These are phyloP conservation scores for Reutealis trisperma DNA, from an alignment of 345 rosid genomes.

Conservation along the genomic window DNA sequence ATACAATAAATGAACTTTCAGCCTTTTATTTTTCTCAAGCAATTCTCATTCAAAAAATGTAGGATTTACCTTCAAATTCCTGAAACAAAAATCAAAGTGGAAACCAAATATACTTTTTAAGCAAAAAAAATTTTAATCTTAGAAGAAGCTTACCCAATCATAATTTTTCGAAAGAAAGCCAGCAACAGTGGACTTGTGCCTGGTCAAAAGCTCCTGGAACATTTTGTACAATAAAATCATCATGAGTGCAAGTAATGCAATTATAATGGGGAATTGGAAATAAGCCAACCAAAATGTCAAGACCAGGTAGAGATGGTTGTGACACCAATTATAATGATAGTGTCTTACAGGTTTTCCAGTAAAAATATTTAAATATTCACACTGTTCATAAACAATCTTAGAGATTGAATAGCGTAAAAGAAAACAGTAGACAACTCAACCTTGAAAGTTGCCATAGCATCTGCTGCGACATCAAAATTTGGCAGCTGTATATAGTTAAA, in stretches of 20 bases:
- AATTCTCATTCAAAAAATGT: neutral
- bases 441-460: conserved; percentile 80
- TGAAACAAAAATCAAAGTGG: neutral
- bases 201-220: conserved; percentile 82
- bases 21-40: neutral
- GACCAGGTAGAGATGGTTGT: neutral
- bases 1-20: neutral
- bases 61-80: neutral
- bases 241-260: neutral
- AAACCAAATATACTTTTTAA: neutral
- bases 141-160: conserved; percentile 67
- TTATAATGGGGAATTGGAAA: neutral
- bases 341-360: too few relatives aligned
- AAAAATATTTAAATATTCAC: too few relatives aligned
- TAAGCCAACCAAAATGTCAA: neutral
- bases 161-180: conserved; percentile 89
- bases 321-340: too few relatives aligned
- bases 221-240: conserved; percentile 2
- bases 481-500: conserved; percentile 45
- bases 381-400: too few relatives aligned
- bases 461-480: conserved; percentile 52
- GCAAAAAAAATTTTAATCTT: neutral
- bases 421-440: conserved; percentile 35
- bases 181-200: conserved; percentile 98
- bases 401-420: too few relatives aligned